phyloP scores from a whole-genome alignment of 371 early-diverging fungal genomes.

The Haplosporangium sp. region DNA sequence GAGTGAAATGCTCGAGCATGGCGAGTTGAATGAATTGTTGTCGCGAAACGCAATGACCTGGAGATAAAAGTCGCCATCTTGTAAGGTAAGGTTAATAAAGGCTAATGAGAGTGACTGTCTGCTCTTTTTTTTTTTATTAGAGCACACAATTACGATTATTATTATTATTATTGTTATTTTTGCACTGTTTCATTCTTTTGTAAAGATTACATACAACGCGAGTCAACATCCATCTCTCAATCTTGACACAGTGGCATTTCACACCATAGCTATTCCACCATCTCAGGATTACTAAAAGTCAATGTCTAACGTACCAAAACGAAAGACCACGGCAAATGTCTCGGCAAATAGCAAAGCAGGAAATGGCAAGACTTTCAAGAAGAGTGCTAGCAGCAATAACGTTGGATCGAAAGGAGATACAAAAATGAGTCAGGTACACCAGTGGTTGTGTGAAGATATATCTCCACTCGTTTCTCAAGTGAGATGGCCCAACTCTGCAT shows the following conservation, averaged over 20 bases:
- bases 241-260: neutral
- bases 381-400: neutral
- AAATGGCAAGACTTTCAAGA: conserved; percentile 1
- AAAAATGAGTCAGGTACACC: conserved; percentile 17
- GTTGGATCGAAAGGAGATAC: conserved; percentile 1
- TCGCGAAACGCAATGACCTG: neutral
- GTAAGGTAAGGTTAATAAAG: neutral
- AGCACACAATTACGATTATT: too few species aligned
- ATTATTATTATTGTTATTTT: too few species aligned
- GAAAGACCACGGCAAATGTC: conserved; percentile 11
- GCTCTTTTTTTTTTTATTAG: too few species aligned
- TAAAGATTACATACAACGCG: too few species aligned
- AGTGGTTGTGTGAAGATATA: neutral
- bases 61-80: neutral
- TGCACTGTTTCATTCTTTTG: too few species aligned
- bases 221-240: neutral
- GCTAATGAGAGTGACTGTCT: neutral
- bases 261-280: neutral
- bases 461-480: neutral
- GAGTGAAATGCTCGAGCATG: neutral
- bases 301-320: conserved; percentile 9
- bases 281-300: neutral
- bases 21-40: neutral
- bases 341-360: neutral
- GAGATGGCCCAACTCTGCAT: too few species aligned